Evolutionary conservation across 108 stramenopile species (phyloP), one percentile per base, ranked within the genome.

Genomic region (Skeletonema marinoi): DNA sequence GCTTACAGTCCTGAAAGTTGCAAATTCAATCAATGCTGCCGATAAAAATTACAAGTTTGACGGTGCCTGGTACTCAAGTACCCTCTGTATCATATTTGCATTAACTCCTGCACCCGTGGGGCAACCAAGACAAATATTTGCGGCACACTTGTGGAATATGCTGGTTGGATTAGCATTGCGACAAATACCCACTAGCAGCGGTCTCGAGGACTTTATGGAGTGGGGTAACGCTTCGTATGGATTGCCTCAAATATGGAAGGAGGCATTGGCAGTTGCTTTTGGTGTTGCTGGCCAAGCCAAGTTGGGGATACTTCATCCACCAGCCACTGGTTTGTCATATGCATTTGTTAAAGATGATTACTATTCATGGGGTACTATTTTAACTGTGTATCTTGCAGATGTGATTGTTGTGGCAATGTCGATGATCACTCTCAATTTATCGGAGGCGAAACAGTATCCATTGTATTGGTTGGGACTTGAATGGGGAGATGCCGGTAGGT

Each of bases 71-170:
- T 80, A 68, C 19, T 12, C 64, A 12, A 19, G 62, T 6, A 51
- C 79, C 1, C 21, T 80, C 7, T 74, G 73, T 44, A 70, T 80
- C 25, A 21, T 74, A 3, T 80, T 74, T 70, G 67, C 79, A 39
- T 74, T 80, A 63, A 80, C 79, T 17, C 61, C 79, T n/a, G 79
- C 79, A 29, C 79, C 79, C 0, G 79, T 80, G 1, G 79, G 79
- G 1, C 79, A 80, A 29, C 79, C 79, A 2, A 3, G 56, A n/a
- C 72, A 74, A 14, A 69, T 80, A n/a, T 41, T 74, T 16, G 51
- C 51, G 39, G 77, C 69, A n/a, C 77, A 78, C 36, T 16, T 70
- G 11, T 78, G 62, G 77, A 78, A 70, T 58, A 60, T 59, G 62
- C 48, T 78, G 6, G 63, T 70, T 29, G 77, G 77, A 41, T 29